phyloP scores from a whole-genome alignment of 129 eudicot genomes.

The Chrysanthemum lavandulifolium region DNA sequence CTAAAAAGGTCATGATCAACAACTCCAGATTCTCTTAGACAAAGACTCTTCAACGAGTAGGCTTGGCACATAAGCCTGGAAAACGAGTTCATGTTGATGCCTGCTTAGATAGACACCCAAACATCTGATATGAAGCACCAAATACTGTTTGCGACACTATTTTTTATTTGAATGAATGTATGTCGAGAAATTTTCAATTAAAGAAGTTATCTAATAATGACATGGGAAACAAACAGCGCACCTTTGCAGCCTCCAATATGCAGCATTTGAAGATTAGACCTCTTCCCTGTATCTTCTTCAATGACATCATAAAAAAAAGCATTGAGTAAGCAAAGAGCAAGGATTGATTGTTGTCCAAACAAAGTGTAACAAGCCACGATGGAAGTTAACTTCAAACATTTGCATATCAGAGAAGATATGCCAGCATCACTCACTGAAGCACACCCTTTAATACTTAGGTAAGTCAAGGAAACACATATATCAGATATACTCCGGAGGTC shows the following conservation, averaged over 20 bases:
- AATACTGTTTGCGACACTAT: not conserved
- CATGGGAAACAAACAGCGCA: conserved; percentile 17
- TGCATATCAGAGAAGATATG: conserved; percentile 55
- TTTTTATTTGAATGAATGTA: too few relatives aligned
- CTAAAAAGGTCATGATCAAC: conserved; percentile 54
- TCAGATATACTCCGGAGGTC: conserved; percentile 60
- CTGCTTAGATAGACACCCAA: conserved; percentile 39
- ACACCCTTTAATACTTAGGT: conserved; percentile 73
- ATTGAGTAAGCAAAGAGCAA: conserved; percentile 55
- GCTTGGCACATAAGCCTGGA: conserved; percentile 61
- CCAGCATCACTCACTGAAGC: conserved; percentile 63
- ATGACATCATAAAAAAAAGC: conserved; percentile 21
- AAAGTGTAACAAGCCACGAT: conserved; percentile 70
- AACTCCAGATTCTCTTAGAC: conserved; percentile 64
- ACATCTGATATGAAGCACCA: not conserved
- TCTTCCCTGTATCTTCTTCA: conserved; percentile 19
- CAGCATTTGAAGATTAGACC: conserved; percentile 51
- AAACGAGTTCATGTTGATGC: conserved; percentile 43
- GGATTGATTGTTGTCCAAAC: conserved; percentile 60
- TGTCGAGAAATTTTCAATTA: too few relatives aligned
- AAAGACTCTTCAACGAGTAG: conserved; percentile 59
- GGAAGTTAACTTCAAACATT: conserved; percentile 63
- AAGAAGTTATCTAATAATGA: not conserved
- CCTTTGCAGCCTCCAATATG: conserved; percentile 90
- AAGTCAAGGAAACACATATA: conserved; percentile 52